Base-by-base conservation (phyloP, 345 rosid genomes). In the Moricandia arvensis region DNA sequence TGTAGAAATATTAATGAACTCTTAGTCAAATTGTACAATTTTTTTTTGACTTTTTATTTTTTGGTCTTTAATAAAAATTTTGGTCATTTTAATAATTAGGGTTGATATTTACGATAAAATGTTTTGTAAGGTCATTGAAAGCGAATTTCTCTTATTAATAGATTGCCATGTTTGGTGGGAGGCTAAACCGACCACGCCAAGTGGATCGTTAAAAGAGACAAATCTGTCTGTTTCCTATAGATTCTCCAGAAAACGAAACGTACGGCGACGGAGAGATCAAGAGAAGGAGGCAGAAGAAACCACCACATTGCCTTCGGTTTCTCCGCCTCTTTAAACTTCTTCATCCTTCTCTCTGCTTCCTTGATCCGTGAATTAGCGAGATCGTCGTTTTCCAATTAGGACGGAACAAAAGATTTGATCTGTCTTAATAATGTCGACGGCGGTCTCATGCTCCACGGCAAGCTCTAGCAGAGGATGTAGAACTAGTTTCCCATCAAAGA, bases 371-470 rank as follows among this genome's bases (percentile, higher is more conserved):
- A 17, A 63, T 74, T 27, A 21, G 8, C 34, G 8, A 68, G 37
- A 7, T 59, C 67, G 13, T 17, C 29, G 1, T 68, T 60, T 45
- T 3, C 8, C 8, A 24, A 10, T 58, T 43, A 3, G 41, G 59
- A 17, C 43, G 0, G 30, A 24, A 8, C 31, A 71, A 0, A 26
- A 29, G 6, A 61, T 72, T 47, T 47, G 33, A 71, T 49, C 58
- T 59, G 3, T 59, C 16, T 9, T 60, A 54, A 78, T 73, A n/a
- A n/a, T n/a, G n/a, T n/a, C n/a, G 81, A 13, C 81, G 73, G n/a
- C 81, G 35, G 59, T 72, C 31, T 37, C 81, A 1, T 77, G 73
- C 26, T 77, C 81, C 68, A 71, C 77, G 64, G 69, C 77, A 6
- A 78, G 37, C 16, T 78, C 77, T 35, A 72, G 59, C 66, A 26